Percentiles rank a stretch among this genome's conserved stretches.
phyloP scores from a whole-genome alignment of 148 eudicot genomes.

The Pharnaceum exiguum region DNA sequence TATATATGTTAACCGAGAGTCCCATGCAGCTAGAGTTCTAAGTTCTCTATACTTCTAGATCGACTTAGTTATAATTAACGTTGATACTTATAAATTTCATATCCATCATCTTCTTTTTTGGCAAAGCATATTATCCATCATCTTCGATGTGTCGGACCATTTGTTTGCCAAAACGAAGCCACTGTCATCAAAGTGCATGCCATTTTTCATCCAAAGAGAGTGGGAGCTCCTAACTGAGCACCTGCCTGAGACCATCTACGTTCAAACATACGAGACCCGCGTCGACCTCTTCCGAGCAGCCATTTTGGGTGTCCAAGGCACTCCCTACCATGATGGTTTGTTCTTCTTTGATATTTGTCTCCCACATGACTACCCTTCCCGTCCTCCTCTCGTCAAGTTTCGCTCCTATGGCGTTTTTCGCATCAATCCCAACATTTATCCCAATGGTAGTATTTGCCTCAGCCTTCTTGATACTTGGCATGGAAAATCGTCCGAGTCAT shows the following conservation, averaged over 20 bases:
- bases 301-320: constrained; percentile 67
- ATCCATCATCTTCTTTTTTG: no score
- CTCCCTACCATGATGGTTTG: constrained; percentile 79
- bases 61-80: no score
- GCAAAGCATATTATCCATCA: no score
- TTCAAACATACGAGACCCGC: constrained; percentile 60
- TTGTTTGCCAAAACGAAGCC: constrained; percentile 30
- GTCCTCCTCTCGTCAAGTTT: constrained; percentile 56
- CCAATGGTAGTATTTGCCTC: constrained; percentile 49
- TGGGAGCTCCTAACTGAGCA: constrained; percentile 51
- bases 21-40: no score
- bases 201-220: constrained; percentile 37
- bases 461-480: constrained; percentile 78
- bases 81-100: no score
- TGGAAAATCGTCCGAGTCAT: no score
- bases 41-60: no score
- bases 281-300: constrained; percentile 70
- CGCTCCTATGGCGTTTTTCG: constrained; percentile 53
- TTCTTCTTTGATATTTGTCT: constrained; percentile 68
- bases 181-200: background rate
- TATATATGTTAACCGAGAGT: no score
- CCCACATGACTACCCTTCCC: constrained; percentile 54
- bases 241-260: constrained; percentile 66
- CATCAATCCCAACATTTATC: constrained; percentile 71
- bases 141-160: constrained; percentile 38